These are phyloP conservation scores for Clavulina sp. DNA, from an alignment of 768 basidiomycete species.

Conservation along the genomic window DNA sequence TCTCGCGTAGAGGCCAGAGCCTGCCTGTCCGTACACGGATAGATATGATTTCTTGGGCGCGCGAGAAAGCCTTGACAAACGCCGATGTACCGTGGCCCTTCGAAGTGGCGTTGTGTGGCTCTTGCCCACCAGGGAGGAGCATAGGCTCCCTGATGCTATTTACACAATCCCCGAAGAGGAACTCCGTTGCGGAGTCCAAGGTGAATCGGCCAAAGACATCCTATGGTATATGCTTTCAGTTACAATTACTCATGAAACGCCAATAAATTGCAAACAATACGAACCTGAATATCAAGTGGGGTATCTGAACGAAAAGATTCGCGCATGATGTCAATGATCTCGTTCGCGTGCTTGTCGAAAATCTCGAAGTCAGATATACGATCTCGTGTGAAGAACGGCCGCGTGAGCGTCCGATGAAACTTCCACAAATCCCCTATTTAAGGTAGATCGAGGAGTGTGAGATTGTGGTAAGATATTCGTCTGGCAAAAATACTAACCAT, in stretches of 20 bases:
- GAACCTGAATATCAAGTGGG: constrained; percentile 39
- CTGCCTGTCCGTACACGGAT: constrained; percentile 25
- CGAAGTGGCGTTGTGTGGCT: no score
- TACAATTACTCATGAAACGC: background rate
- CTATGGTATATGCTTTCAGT: no score
- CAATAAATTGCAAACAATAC: background rate
- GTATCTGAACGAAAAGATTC: constrained; percentile 28
- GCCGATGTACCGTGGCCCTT: constrained; percentile 28
- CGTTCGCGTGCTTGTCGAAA: constrained; percentile 34
- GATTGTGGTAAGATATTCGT: background rate
- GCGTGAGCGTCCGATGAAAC: constrained; percentile 52
- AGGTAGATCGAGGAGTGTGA: background rate
- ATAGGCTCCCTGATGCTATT: constrained; percentile 33
- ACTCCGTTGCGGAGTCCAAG: constrained; percentile 47
- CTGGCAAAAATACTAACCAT: constrained; percentile 17
- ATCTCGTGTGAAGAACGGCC: constrained; percentile 52
- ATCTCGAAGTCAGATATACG: constrained; percentile 44
- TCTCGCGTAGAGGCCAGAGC: constrained; percentile 28
- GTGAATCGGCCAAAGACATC: constrained; percentile 46
- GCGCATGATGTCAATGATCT: constrained; percentile 24
- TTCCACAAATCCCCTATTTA: constrained; percentile 33
- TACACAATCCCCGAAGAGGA: constrained; percentile 44
- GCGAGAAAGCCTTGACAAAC: constrained; percentile 26
- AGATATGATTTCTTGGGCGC: constrained; percentile 28
- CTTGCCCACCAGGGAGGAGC: constrained; percentile 19